Conservation (phyloP, 202 grass and related monocot genomes). For the Bolboschoenoplectus hybrid region DNA sequence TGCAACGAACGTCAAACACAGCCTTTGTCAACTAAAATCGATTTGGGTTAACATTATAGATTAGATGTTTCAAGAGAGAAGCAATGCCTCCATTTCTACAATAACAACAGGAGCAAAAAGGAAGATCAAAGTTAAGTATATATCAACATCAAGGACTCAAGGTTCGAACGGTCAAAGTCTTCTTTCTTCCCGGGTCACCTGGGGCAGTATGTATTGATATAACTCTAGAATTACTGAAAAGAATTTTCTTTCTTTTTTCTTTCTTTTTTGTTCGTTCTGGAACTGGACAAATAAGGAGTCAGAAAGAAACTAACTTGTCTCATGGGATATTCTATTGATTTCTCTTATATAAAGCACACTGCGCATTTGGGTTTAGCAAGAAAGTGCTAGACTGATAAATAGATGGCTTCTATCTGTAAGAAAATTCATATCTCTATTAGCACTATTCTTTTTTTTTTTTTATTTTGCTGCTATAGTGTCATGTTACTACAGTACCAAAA, state of each 20-base stretch:
- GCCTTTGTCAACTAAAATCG: too few relatives aligned
- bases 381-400: not conserved
- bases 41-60: too few relatives aligned
- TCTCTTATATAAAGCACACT: constrained; percentile 2
- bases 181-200: not conserved
- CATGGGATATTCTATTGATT: not conserved
- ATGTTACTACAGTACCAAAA: not conserved
- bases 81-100: too few relatives aligned
- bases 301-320: not conserved
- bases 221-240: too few relatives aligned
- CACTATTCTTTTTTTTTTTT: not conserved
- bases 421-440: not conserved
- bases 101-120: too few relatives aligned
- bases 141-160: too few relatives aligned
- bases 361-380: not conserved
- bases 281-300: not conserved
- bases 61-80: too few relatives aligned
- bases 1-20: too few relatives aligned
- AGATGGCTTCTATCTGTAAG: not conserved
- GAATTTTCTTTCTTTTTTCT: not conserved
- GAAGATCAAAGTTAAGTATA: too few relatives aligned
- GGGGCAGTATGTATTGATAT: too few relatives aligned
- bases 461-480: not conserved
- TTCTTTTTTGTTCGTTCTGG: too few relatives aligned
- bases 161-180: too few relatives aligned